Evolutionary conservation across 345 rosid species (phyloP).

Genomic region (sweet orange (Citrus sinensis)): DVS_A1.0 CM039161.1:11624501-11625000

Average conservation of each 20-base stretch:
- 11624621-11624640: constrained; percentile 84
- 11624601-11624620: constrained; percentile 85
- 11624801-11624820: constrained; percentile 44
- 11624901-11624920: constrained; percentile 50
- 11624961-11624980: constrained; percentile 73
- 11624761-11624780: constrained; percentile 47
- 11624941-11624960: constrained; percentile 65
- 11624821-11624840: constrained; percentile 21
- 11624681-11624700: constrained; percentile 57
- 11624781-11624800: constrained; percentile 34
- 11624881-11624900: constrained; percentile 44
- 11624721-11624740: constrained; percentile 69
- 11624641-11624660: constrained; percentile 78
- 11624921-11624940: constrained; percentile 47
- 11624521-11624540: constrained; percentile 63
- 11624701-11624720: constrained; percentile 63
- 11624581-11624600: constrained; percentile 69
- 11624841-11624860: constrained; percentile 2
- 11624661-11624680: constrained; percentile 86
- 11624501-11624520: constrained; percentile 71
- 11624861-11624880: not conserved
- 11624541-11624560: constrained; percentile 64
- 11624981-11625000: constrained; percentile 85
- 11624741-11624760: constrained; percentile 34
- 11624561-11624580: constrained; percentile 51